Conservation (phyloP, 2,329 filamentous ascomycete species). For the Graphium sp. region DNA sequence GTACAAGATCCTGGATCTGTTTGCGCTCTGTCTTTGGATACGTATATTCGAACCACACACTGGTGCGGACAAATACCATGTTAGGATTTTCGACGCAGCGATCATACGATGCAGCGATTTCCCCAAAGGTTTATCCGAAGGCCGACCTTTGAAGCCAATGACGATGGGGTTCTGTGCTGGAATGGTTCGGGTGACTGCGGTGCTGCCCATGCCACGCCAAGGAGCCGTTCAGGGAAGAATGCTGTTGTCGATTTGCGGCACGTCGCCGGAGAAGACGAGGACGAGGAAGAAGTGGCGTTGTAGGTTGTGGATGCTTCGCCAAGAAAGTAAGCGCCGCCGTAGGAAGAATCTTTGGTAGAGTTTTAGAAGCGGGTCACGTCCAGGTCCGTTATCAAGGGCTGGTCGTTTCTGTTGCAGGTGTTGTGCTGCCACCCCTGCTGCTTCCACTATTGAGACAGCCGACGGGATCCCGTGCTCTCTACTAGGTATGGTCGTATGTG, state of each 20-base stretch:
- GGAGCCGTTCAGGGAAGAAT: background rate
- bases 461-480: too few species aligned
- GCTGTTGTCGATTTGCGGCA: too few species aligned
- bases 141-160: slow-evolving; percentile 1
- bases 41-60: background rate
- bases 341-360: background rate
- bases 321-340: slow-evolving; percentile 1
- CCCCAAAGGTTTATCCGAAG: background rate
- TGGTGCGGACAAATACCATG: background rate
- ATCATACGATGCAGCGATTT: background rate
- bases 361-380: slow-evolving; percentile 1
- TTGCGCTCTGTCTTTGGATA: background rate
- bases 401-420: background rate
- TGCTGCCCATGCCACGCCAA: background rate
- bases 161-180: background rate
- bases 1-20: background rate
- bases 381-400: background rate
- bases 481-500: too few species aligned
- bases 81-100: background rate
- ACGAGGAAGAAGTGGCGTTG: background rate
- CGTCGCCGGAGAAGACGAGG: too few species aligned
- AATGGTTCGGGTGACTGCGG: background rate
- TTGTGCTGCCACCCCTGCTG: slow-evolving; percentile 1
- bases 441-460: too few species aligned
- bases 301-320: background rate